A percentile compares a stretch with the other conserved stretches of the same genome.
phyloP scores from a whole-genome alignment of 1,284 basidiomycete genomes.

The Tetrapyrgos nigripes region DNA sequence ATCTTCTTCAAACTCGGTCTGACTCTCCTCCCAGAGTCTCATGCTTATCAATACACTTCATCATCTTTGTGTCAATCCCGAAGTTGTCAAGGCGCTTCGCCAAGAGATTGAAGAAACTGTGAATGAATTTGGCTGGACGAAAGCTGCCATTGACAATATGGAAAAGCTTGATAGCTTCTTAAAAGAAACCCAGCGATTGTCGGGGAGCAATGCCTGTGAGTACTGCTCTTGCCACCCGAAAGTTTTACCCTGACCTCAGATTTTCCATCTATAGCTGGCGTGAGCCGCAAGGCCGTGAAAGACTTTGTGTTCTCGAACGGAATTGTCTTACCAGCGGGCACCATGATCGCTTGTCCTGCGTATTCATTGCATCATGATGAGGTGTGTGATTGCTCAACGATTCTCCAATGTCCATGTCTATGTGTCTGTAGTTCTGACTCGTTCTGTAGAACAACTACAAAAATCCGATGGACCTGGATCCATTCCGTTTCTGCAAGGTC shows the following conservation, averaged over 20 bases:
- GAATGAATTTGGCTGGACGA: slow-evolving; percentile 48
- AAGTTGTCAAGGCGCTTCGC: slow-evolving; percentile 42
- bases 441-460: no score
- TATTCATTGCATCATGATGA: slow-evolving; percentile 26
- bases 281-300: slow-evolving; percentile 19
- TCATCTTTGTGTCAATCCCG: slow-evolving; percentile 27
- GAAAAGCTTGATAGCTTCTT: slow-evolving; percentile 17
- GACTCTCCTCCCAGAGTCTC: neutral
- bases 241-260: neutral
- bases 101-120: slow-evolving; percentile 44
- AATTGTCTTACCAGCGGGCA: slow-evolving; percentile 28
- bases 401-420: no score
- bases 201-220: slow-evolving; percentile 2
- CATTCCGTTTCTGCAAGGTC: slow-evolving; percentile 26
- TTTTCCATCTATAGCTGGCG: neutral
- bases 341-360: slow-evolving; percentile 22
- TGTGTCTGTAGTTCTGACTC: no score
- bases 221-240: neutral
- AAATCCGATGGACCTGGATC: no score
- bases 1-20: neutral
- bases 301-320: slow-evolving; percentile 34
- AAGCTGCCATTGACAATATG: slow-evolving; percentile 21
- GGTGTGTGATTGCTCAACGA: neutral
- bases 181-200: slow-evolving; percentile 10
- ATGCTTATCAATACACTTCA: slow-evolving; percentile 39